These are phyloP conservation scores for Mediolabrus comicus DNA, from an alignment of 108 stramenopile genomes.

Conservation along the genomic window DNA sequence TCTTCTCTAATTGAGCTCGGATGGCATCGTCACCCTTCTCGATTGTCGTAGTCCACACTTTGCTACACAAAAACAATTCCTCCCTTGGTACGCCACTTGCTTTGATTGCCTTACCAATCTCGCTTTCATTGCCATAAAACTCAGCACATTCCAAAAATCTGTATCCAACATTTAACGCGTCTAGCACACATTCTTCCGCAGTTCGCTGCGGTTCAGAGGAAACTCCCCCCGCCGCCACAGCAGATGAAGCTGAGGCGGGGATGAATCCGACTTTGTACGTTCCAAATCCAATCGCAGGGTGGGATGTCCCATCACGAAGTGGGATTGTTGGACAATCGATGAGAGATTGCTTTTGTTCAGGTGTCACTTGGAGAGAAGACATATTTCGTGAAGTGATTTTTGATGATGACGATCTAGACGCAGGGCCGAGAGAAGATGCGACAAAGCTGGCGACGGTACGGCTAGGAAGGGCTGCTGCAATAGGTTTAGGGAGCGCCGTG, in stretches of 20 bases:
- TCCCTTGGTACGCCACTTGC: conserved; percentile 58
- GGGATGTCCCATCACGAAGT: conserved; percentile 70
- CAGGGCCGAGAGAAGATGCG: not conserved
- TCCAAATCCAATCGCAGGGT: conserved; percentile 86
- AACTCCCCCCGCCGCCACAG: conserved; percentile 29
- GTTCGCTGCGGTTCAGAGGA: conserved; percentile 36
- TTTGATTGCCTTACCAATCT: conserved; percentile 83
- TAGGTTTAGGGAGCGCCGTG: not conserved
- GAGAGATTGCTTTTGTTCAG: conserved; percentile 29
- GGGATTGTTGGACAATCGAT: conserved; percentile 60
- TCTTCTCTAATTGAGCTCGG: conserved; percentile 64
- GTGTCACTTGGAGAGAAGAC: not conserved
- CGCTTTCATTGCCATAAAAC: conserved; percentile 86
- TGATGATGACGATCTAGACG: not conserved
- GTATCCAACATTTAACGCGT: conserved; percentile 77
- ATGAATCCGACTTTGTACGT: conserved; percentile 94
- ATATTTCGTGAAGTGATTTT: not conserved
- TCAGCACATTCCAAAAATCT: conserved; percentile 91
- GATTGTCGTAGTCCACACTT: conserved; percentile 94
- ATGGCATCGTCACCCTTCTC: conserved; percentile 79
- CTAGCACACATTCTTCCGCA: conserved; percentile 77
- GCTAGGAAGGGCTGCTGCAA: not conserved
- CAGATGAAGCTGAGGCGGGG: conserved; percentile 77
- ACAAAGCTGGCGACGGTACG: not conserved
- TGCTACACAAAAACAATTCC: conserved; percentile 86